Evolutionary conservation across 495 filamentous ascomycete genomes (phyloP).

Genomic region (Xylaria intraflava): DNA sequence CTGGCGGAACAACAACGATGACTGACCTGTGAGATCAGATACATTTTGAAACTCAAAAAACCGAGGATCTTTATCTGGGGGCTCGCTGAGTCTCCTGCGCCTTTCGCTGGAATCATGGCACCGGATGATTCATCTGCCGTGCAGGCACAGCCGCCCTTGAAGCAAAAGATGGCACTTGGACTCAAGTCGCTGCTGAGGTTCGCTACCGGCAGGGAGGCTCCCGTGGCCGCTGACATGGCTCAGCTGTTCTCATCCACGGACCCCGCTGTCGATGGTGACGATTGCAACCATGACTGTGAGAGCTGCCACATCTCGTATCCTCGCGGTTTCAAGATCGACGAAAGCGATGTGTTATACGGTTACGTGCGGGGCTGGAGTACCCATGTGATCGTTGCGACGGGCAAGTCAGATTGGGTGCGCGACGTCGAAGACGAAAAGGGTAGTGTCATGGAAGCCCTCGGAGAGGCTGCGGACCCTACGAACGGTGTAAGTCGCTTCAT

Average conservation of each 20-base stretch:
- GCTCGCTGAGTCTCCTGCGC: neutral
- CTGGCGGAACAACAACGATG: neutral
- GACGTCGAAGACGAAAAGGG: constrained; percentile 87
- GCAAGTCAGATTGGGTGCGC: constrained; percentile 89
- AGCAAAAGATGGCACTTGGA: constrained; percentile 22
- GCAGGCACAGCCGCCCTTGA: constrained; percentile 7
- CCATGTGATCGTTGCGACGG: constrained; percentile 87
- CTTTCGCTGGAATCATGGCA: neutral
- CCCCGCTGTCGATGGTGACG: constrained; percentile 73
- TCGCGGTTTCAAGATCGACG: constrained; percentile 62
- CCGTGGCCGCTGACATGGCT: constrained; percentile 52
- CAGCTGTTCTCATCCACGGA: constrained; percentile 61
- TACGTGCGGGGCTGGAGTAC: constrained; percentile 82
- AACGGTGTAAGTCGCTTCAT: constrained; percentile 62
- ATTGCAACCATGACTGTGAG: constrained; percentile 86
- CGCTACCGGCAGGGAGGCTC: constrained; percentile 64
- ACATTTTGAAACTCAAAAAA: neutral
- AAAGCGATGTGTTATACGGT: constrained; percentile 75
- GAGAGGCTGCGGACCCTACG: constrained; percentile 48
- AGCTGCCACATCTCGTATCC: constrained; percentile 74
- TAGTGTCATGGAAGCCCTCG: constrained; percentile 91
- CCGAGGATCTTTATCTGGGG: neutral
- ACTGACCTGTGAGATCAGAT: constrained; percentile 4
- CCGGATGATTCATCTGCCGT: neutral
- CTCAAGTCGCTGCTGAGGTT: constrained; percentile 37